Evolutionary conservation across 352 stramenopile genomes (phyloP), one percentile per base, ranked within the genome.

Genomic region (Globisporangium iwayamae): DNA sequence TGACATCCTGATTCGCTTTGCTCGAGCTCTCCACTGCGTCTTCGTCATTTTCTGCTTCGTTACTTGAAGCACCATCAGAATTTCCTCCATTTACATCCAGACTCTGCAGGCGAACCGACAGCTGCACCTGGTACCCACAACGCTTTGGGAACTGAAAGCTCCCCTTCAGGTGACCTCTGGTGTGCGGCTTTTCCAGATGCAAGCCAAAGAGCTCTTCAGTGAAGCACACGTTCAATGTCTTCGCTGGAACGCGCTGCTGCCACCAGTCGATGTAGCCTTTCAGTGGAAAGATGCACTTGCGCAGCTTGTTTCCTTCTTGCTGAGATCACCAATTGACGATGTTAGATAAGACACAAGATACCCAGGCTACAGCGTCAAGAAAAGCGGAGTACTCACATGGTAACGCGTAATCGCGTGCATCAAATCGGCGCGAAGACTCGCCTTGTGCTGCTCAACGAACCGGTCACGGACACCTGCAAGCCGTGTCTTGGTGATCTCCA

Each of bases 231-330:
- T 73, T 74, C 8, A 63, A 67, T 0, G 81, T 81, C 47, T 79
- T 81, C 14, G 67, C 71, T 0, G 59, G 38, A 25, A 80, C 73
- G 38, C 75, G 72, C 1, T 73, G 52, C 36, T 76, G 57, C 84
- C 84, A 93, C 84, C 84, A 93, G 20, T 88, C 73, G 22, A 93
- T 63, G n/a, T 56, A 61, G 0, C 84, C 82, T 43, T 78, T 89
- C 3, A 86, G 46, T 2, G 82, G 82, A 25, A 89, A 89, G 48
- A 86, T 80, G 59, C 79, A 87, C 54, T 67, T 72, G 0, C 72
- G 72, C 13, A 87, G 67, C 52, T 76, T 82, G 36, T 71, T 68
- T 7, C 71, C 61, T n/a, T 75, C 78, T 79, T 88, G 60, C 79
- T 91, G 22, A 20, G 54, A 1, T 14, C 22, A 50, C 2, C 3